phyloP scores from a whole-genome alignment of 106 monocot genomes.

The Allium sativum region DNA sequence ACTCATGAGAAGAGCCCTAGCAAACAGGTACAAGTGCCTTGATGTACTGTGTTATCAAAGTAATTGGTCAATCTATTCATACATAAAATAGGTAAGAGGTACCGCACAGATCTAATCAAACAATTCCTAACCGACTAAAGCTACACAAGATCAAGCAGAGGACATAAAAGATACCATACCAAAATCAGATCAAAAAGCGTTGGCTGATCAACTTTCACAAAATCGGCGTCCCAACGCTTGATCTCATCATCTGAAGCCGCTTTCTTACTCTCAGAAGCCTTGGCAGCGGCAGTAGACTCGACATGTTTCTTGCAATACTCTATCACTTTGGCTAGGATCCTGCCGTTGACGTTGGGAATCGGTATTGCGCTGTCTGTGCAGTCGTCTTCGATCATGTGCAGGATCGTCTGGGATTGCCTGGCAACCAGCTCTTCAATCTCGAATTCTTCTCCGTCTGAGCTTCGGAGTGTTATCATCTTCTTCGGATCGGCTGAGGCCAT shows the following conservation, averaged over 20 bases:
- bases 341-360: constrained; percentile 44
- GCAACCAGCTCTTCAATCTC: constrained; percentile 6
- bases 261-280: neutral
- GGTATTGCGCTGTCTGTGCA: constrained; percentile 28
- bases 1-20: too few relatives aligned
- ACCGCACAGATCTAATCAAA: too few relatives aligned
- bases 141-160: neutral
- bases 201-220: constrained; percentile 18
- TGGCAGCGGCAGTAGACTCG: neutral
- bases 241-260: constrained; percentile 11
- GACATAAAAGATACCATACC: neutral
- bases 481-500: neutral
- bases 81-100: too few relatives aligned
- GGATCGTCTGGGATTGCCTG: constrained; percentile 3
- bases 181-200: constrained; percentile 19
- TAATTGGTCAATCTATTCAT: too few relatives aligned
- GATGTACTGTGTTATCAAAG: too few relatives aligned
- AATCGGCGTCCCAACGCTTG: constrained; percentile 15
- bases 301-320: constrained; percentile 70
- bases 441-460: constrained; percentile 4
- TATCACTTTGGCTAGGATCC: constrained; percentile 52
- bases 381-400: constrained; percentile 9
- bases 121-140: too few relatives aligned
- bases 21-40: too few relatives aligned
- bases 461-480: constrained; percentile 9